Evolutionary conservation across 257 asterid genomes (phyloP).

Genomic region (Osmanthus fragrans): DNA sequence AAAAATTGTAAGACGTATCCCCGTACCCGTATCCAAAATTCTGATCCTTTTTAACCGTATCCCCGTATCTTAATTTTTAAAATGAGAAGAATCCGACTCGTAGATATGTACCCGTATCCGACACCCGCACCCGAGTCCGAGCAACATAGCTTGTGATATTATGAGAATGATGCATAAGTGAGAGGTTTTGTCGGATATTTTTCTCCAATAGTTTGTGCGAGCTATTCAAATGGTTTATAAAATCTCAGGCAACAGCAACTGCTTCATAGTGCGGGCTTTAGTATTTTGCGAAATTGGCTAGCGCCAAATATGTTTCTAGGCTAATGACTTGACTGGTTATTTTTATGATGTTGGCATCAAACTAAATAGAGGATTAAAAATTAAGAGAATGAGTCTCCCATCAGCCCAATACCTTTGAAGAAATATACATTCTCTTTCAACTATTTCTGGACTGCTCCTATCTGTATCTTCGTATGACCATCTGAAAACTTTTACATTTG

Average conservation of each 20-base stretch:
- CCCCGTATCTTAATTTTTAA: no score
- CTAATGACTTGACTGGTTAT: background rate
- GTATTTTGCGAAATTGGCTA: background rate
- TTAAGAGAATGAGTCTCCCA: background rate
- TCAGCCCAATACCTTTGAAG: slow-evolving; percentile 10
- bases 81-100: no score
- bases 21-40: no score
- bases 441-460: slow-evolving; percentile 1
- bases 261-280: background rate
- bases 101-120: no score
- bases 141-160: no score
- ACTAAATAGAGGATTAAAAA: background rate
- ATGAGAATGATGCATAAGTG: slow-evolving; percentile 6
- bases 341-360: background rate
- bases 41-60: no score
- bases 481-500: slow-evolving; percentile 21
- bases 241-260: background rate
- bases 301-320: background rate
- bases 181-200: slow-evolving; percentile 1
- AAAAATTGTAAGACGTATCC: no score
- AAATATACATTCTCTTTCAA: slow-evolving; percentile 8
- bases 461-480: background rate
- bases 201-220: background rate
- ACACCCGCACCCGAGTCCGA: no score
- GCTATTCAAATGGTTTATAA: background rate